A percentile compares a stretch with the other conserved stretches of the same genome.
Evolutionary conservation across 306 rosid genomes (phyloP).

Genomic region (Glycine tomentella): DNA sequence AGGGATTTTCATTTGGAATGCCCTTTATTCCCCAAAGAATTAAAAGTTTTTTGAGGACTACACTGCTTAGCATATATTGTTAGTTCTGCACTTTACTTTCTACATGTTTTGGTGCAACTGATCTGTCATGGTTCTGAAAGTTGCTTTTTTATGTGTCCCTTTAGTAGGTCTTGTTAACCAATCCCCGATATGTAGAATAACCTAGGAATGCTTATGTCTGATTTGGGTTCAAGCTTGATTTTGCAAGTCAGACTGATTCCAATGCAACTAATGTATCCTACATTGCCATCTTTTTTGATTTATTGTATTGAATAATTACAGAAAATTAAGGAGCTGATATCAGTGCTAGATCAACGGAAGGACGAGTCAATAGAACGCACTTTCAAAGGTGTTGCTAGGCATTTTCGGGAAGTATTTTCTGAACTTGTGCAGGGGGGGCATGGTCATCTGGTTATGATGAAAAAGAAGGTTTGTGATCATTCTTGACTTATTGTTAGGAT

Average conservation of each 20-base stretch:
- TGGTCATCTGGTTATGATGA: constrained; percentile 95
- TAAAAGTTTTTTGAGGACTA: constrained; percentile 14
- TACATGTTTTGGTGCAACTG: constrained; percentile 20
- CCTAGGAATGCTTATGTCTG: not conserved
- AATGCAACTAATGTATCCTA: constrained; percentile 24
- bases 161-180: constrained; percentile 30
- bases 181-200: not conserved
- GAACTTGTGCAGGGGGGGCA: constrained; percentile 95
- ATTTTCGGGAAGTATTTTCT: constrained; percentile 96
- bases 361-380: constrained; percentile 98
- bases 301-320: constrained; percentile 53
- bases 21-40: constrained; percentile 11
- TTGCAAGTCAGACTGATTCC: constrained; percentile 24
- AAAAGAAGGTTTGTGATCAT: constrained; percentile 75
- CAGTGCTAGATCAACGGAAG: constrained; percentile 92
- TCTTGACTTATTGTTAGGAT: not conserved
- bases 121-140: constrained; percentile 16
- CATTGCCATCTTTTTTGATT: constrained; percentile 34
- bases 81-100: constrained; percentile 19
- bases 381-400: constrained; percentile 98
- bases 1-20: constrained; percentile 27
- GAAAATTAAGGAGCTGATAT: constrained; percentile 93
- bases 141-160: constrained; percentile 28
- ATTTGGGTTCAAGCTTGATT: constrained; percentile 30
- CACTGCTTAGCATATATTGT: not conserved